phyloP scores from a whole-genome alignment of 768 basidiomycete species.

The Phylloporus sp. region DNA sequence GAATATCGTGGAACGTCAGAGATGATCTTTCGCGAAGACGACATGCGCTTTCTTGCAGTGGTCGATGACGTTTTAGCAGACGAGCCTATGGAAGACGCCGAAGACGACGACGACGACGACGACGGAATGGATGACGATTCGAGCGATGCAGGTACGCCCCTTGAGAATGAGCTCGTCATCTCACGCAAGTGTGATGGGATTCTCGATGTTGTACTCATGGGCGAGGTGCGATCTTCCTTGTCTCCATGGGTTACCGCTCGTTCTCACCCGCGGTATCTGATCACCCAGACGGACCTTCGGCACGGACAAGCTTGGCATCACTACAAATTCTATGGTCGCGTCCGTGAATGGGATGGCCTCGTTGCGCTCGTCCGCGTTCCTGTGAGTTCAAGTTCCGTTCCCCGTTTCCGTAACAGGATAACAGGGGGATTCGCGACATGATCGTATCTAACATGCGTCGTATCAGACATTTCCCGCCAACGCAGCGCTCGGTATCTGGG shows the following conservation, averaged over 20 bases:
- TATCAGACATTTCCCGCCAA: conserved; percentile 5
- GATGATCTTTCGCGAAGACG: conserved; percentile 27
- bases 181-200: conserved; percentile 47
- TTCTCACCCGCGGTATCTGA: background rate
- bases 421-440: background rate
- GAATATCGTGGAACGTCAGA: conserved; percentile 25
- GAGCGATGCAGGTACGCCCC: conserved; percentile 22
- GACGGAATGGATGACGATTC: conserved; percentile 26
- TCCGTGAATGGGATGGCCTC: conserved; percentile 56
- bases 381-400: conserved; percentile 13
- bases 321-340: conserved; percentile 47
- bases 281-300: conserved; percentile 41
- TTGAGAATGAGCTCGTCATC: conserved; percentile 21
- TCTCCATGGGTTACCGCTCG: background rate
- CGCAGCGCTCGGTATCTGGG: conserved; percentile 24
- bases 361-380: conserved; percentile 47
- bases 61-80: conserved; percentile 8
- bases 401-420: background rate
- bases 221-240: conserved; percentile 39
- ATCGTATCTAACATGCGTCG: conserved; percentile 5
- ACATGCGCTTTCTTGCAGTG: conserved; percentile 18
- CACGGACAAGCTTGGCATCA: conserved; percentile 47
- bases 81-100: conserved; percentile 18
- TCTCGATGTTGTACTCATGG: conserved; percentile 56
- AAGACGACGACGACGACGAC: conserved; percentile 28